Conservation (phyloP, 2,329 filamentous ascomycete species). For the Macrophomina pseudophaseolina region DNA sequence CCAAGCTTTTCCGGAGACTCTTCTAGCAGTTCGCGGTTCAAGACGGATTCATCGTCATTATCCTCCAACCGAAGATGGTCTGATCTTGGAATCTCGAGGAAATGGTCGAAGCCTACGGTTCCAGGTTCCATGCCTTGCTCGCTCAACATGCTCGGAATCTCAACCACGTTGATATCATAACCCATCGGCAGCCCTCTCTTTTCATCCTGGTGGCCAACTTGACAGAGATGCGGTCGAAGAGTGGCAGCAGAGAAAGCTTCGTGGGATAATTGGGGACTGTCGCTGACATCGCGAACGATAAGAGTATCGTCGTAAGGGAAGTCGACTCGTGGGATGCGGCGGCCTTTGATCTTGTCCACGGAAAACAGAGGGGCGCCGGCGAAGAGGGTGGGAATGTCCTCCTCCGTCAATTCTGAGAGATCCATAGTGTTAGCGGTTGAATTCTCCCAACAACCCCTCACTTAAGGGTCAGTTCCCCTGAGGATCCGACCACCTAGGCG, state of each 20-base stretch:
- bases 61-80: constrained; percentile 64
- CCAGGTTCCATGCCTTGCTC: constrained; percentile 74
- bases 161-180: constrained; percentile 46
- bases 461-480: constrained; percentile 16
- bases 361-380: constrained; percentile 78
- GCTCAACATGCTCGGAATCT: constrained; percentile 73
- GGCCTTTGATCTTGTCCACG: constrained; percentile 63
- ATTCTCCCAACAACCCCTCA: neutral
- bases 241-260: constrained; percentile 46
- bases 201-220: constrained; percentile 30
- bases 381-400: constrained; percentile 72
- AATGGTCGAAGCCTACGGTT: constrained; percentile 71
- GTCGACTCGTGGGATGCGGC: constrained; percentile 67
- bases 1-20: constrained; percentile 44
- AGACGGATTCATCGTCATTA: constrained; percentile 52
- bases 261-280: constrained; percentile 46
- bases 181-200: constrained; percentile 32
- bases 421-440: constrained; percentile 26
- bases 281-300: constrained; percentile 66
- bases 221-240: constrained; percentile 32
- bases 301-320: constrained; percentile 71
- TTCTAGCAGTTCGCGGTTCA: constrained; percentile 54
- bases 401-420: constrained; percentile 53
- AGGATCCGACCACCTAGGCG: constrained; percentile 18
- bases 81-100: constrained; percentile 67